Evolutionary conservation across 306 rosid genomes (phyloP), one percentile per base, ranked within the genome.

Genomic region (Rubus parviflorus): DNA sequence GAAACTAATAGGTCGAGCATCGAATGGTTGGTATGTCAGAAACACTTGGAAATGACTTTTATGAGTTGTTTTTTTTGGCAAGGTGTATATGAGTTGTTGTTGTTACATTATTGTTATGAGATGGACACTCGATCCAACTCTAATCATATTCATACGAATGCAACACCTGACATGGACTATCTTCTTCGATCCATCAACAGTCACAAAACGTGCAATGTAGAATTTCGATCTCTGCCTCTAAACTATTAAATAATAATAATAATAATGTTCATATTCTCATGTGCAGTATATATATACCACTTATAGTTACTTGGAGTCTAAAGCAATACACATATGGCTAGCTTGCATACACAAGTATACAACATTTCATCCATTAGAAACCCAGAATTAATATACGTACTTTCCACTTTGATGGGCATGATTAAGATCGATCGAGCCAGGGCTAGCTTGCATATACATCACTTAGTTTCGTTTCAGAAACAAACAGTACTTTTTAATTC

Each of bases 11-110:
- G 8, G 35, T 30, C 40, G 4, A 22, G 64, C 45, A 43, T 42
- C 63, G 11, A 15, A 51, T 16, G 23, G 77, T 72, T 62, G 82
- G 77, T 57, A 62, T 16, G 76, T 51, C 77, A 62, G 72, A 62
- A 79, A 63, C 30, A 49, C 45, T 56, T 46, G 2, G 41, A 64
- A 75, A 22, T 38, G 72, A 11, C 79, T 76, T 76, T 11, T 65
- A 37, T 16, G 30, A 30, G 30, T 25, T 19, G 8, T 19, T 2
- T 4, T 53, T 17, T 14, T 7, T 67, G 12, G 7, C 8, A 10
- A n/a, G n/a, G n/a, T n/a, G n/a, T 42, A 42, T 60, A 7, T 23
- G 30, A 49, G 60, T 25, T 48, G 35, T 30, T 30, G 35, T 30
- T 30, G 41, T 66, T 66, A 41, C 17, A 42, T 67, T n/a, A 51